phyloP scores from a whole-genome alignment of 2,329 filamentous ascomycete species.

The Epichloe typhina region DNA sequence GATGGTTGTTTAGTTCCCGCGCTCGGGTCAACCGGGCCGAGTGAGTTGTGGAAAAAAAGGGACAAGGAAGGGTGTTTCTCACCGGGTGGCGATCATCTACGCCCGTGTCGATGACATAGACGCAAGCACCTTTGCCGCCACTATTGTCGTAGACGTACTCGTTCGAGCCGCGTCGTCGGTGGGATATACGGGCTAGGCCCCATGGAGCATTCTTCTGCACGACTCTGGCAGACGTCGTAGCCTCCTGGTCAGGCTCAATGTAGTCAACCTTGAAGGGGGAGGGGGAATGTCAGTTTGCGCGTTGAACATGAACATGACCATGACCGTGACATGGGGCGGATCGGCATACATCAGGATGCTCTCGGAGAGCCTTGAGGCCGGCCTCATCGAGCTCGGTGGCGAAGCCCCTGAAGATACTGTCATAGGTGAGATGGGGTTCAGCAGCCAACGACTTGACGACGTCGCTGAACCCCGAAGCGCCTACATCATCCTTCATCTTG shows the following conservation, averaged over 20 bases:
- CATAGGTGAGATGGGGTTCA: slow-evolving; percentile 13
- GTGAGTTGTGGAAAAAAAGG: background rate
- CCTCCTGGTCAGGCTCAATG: slow-evolving; percentile 22
- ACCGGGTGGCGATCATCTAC: slow-evolving; percentile 19
- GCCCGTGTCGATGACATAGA: slow-evolving; percentile 31
- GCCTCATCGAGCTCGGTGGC: slow-evolving; percentile 10
- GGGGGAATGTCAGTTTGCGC: background rate
- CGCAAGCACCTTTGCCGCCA: slow-evolving; percentile 22
- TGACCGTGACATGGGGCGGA: background rate
- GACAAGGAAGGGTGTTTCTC: slow-evolving; percentile 8
- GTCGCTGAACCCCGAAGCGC: slow-evolving; percentile 4
- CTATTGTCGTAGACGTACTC: slow-evolving; percentile 21
- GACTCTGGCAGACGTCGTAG: slow-evolving; percentile 6
- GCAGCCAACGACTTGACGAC: slow-evolving; percentile 9
- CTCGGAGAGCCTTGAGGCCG: slow-evolving; percentile 9
- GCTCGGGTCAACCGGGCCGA: background rate
- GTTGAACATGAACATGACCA: background rate
- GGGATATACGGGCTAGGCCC: slow-evolving; percentile 23
- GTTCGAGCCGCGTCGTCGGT: slow-evolving; percentile 9
- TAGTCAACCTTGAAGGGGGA: slow-evolving; percentile 16
- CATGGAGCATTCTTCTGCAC: slow-evolving; percentile 23
- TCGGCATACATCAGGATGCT: slow-evolving; percentile 11
- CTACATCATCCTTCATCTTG: slow-evolving; percentile 12
- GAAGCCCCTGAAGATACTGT: slow-evolving; percentile 13
- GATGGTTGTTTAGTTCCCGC: background rate